These are phyloP conservation scores for Setomelanomma holmii DNA, from an alignment of 2,329 filamentous ascomycete species.

Conservation along the genomic window DNA sequence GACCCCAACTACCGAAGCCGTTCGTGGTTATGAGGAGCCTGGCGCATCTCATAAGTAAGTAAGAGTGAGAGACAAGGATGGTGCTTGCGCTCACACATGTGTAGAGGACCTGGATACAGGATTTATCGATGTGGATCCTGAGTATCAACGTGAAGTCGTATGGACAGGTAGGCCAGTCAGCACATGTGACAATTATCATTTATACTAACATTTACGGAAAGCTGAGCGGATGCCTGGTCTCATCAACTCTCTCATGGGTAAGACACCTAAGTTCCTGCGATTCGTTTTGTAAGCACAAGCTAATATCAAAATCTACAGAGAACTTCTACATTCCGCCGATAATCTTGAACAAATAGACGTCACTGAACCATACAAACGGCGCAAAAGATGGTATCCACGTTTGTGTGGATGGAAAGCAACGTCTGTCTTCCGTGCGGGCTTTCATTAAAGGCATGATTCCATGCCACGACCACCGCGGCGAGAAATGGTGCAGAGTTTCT, in stretches of 20 bases:
- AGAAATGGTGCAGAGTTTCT: conserved; percentile 58
- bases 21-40: conserved; percentile 26
- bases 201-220: conserved; percentile 8
- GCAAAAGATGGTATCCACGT: conserved; percentile 21
- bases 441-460: conserved; percentile 56
- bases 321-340: conserved; percentile 57
- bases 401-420: conserved; percentile 52
- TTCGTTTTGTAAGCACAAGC: neutral
- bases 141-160: conserved; percentile 57
- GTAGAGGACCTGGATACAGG: conserved; percentile 30
- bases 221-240: conserved; percentile 45
- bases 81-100: conserved; percentile 3
- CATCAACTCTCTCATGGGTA: conserved; percentile 46
- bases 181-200: no score
- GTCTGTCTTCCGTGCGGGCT: conserved; percentile 53
- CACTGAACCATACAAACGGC: conserved; percentile 12
- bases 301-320: conserved; percentile 20
- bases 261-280: neutral
- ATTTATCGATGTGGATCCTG: conserved; percentile 52
- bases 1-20: conserved; percentile 30
- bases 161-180: conserved; percentile 42
- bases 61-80: neutral
- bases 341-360: conserved; percentile 52
- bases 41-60: conserved; percentile 34
- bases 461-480: conserved; percentile 50